These are phyloP conservation scores for Ceratobasidium sp. DNA, from an alignment of 1,284 basidiomycete genomes.

Conservation along the genomic window DNA sequence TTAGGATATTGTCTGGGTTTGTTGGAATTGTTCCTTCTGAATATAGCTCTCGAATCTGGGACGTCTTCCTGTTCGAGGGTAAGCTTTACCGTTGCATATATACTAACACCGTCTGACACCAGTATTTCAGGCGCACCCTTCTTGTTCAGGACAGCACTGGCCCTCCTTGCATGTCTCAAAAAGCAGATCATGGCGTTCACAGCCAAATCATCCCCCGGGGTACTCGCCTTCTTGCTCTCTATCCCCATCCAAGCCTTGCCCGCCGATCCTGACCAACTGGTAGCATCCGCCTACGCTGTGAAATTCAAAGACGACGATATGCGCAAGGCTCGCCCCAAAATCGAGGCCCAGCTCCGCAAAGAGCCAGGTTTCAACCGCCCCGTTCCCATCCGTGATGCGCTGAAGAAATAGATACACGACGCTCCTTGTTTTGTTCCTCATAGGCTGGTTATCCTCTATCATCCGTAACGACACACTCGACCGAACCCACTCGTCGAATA, in stretches of 20 bases:
- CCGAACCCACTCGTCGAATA: conserved; percentile 12
- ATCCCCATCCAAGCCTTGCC: conserved; percentile 56
- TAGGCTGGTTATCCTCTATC: conserved; percentile 4
- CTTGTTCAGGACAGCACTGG: conserved; percentile 82
- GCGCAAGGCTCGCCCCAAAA: conserved; percentile 76
- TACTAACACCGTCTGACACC: background rate
- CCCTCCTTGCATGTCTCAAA: conserved; percentile 67
- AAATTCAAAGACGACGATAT: conserved; percentile 87
- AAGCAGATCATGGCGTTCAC: conserved; percentile 50
- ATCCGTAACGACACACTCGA: conserved; percentile 5
- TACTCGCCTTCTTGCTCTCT: conserved; percentile 62
- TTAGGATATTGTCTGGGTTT: conserved; percentile 75
- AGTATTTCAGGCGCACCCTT: conserved; percentile 72
- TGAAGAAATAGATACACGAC: conserved; percentile 32
- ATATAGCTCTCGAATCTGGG: conserved; percentile 84
- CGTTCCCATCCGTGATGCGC: conserved; percentile 17
- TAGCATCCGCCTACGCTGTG: conserved; percentile 68
- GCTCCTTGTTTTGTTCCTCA: conserved; percentile 23
- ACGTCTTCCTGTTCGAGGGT: conserved; percentile 90
- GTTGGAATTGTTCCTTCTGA: conserved; percentile 80
- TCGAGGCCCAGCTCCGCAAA: conserved; percentile 45
- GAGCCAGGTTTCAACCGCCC: conserved; percentile 32
- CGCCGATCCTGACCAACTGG: conserved; percentile 66
- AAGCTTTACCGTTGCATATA: conserved; percentile 39
- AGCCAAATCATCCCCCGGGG: conserved; percentile 60